phyloP scores from a whole-genome alignment of 108 stramenopile species.

The Seminavis robusta region DNA sequence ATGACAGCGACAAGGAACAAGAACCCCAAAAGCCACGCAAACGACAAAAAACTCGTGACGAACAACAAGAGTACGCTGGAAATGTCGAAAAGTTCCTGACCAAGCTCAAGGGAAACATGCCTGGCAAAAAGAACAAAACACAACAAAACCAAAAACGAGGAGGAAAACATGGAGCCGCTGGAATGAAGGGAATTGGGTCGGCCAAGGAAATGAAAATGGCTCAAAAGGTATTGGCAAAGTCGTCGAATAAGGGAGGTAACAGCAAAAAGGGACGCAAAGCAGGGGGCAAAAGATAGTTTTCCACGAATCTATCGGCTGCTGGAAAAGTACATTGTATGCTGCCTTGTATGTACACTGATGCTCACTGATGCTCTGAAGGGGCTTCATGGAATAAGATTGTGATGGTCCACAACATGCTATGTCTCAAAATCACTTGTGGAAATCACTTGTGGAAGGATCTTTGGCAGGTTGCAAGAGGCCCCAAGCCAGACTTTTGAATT shows the following conservation, averaged over 20 bases:
- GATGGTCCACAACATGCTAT: no score
- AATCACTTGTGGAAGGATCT: no score
- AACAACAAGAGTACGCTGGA: slow-evolving; percentile 62
- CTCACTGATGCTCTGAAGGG: no score
- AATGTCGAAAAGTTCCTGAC: slow-evolving; percentile 65
- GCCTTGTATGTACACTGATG: no score
- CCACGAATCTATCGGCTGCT: no score
- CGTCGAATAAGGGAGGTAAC: slow-evolving; percentile 15
- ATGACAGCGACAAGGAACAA: slow-evolving; percentile 33
- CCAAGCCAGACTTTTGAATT: no score
- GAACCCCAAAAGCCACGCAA: not conserved
- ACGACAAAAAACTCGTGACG: slow-evolving; percentile 28
- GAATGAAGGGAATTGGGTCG: slow-evolving; percentile 80
- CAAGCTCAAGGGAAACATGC: slow-evolving; percentile 66
- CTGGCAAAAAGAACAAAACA: slow-evolving; percentile 35
- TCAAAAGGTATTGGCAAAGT: slow-evolving; percentile 44
- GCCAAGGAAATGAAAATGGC: slow-evolving; percentile 70
- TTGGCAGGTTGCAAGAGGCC: no score
- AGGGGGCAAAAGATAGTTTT: not conserved
- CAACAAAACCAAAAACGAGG: slow-evolving; percentile 30
- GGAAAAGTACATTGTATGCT: no score
- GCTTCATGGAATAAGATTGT: no score
- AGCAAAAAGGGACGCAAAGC: slow-evolving; percentile 3
- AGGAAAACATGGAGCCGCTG: slow-evolving; percentile 78
- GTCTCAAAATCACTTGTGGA: no score